Evolutionary conservation across 2,329 filamentous ascomycete genomes (phyloP).

Genomic region (Magnaporthiopsis poae): DNA sequence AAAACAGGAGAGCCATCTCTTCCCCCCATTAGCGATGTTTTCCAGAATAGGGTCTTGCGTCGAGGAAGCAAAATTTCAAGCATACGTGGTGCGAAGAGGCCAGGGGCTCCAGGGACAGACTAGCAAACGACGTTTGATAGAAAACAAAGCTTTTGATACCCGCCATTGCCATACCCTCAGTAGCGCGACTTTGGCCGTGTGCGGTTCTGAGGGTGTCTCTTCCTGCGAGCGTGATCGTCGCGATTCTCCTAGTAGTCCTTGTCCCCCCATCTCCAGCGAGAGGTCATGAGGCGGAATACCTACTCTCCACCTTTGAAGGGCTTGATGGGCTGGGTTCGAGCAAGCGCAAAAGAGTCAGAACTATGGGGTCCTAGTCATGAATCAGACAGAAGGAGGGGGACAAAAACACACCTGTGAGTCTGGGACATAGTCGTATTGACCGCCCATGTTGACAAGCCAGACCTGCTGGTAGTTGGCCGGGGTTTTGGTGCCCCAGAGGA

Average conservation of each 20-base stretch:
- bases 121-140: neutral
- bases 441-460: constrained; percentile 36
- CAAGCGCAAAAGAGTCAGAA: neutral
- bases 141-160: too few relatives aligned
- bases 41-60: neutral
- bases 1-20: neutral
- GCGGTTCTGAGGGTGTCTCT: neutral
- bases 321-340: constrained; percentile 27
- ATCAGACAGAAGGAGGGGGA: neutral
- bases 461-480: constrained; percentile 31
- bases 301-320: constrained; percentile 33
- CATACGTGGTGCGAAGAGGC: neutral
- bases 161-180: neutral
- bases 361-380: neutral
- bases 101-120: neutral
- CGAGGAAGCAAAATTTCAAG: neutral
- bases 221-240: constrained; percentile 2
- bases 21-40: neutral
- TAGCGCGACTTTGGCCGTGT: neutral
- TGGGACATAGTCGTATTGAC: constrained; percentile 40
- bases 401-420: constrained; percentile 1
- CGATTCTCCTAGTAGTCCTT: constrained; percentile 10
- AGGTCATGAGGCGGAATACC: constrained; percentile 20
- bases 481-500: constrained; percentile 37
- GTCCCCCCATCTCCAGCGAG: constrained; percentile 11